These are phyloP conservation scores for Gomphus sp. DNA, from an alignment of 1,284 basidiomycete genomes.

Conservation along the genomic window DNA sequence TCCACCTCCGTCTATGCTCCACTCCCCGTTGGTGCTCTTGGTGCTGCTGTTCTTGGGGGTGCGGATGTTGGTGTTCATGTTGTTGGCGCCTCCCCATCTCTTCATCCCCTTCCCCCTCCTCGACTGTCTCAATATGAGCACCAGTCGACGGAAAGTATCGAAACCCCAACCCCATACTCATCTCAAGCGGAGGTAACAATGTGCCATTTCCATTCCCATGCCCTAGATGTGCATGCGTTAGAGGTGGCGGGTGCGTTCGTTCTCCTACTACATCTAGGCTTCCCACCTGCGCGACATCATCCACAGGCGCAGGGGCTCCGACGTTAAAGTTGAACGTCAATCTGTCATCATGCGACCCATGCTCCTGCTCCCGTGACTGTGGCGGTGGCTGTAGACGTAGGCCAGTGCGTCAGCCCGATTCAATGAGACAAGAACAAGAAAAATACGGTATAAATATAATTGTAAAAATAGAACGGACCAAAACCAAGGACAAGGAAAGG, in stretches of 20 bases:
- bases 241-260: too few species aligned
- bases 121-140: background rate
- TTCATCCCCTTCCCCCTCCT: conserved; percentile 17
- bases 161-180: background rate
- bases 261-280: too few species aligned
- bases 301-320: background rate
- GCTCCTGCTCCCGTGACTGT: too few species aligned
- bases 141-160: background rate
- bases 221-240: too few species aligned
- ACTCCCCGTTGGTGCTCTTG: too few species aligned
- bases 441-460: background rate
- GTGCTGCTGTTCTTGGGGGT: too few species aligned
- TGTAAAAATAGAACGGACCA: background rate
- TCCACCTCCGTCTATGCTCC: background rate
- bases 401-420: background rate
- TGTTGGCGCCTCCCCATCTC: conserved; percentile 22
- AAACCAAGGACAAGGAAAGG: too few species aligned
- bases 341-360: background rate
- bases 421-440: background rate
- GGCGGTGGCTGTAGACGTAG: background rate
- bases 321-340: background rate
- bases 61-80: background rate
- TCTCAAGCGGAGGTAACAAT: background rate
- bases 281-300: too few species aligned
- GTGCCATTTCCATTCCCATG: background rate